These are phyloP conservation scores for Leccinum griseonigrum DNA, from an alignment of 1,284 basidiomycete genomes.

Conservation along the genomic window DNA sequence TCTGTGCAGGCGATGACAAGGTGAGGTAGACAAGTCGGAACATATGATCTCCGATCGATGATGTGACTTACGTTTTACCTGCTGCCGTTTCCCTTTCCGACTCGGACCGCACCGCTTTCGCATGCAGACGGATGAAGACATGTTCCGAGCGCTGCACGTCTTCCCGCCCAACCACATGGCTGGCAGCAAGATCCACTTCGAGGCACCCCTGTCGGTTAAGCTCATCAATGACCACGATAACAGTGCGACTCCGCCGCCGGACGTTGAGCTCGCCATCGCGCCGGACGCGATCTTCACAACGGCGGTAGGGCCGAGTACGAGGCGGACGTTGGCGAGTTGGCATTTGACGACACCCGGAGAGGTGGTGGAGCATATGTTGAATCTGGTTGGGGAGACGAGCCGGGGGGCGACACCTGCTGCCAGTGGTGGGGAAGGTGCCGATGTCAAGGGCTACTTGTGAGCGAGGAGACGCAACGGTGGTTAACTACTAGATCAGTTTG, in stretches of 20 bases:
- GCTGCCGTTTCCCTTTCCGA: neutral
- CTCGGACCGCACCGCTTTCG: neutral
- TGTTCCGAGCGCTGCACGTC: slow-evolving; percentile 86
- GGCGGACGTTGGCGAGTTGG: slow-evolving; percentile 87
- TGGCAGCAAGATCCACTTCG: slow-evolving; percentile 48
- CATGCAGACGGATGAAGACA: slow-evolving; percentile 88
- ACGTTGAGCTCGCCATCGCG: slow-evolving; percentile 62
- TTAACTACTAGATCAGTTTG: neutral
- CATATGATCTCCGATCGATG: neutral
- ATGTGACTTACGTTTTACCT: neutral
- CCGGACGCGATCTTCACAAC: slow-evolving; percentile 83
- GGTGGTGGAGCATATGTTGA: slow-evolving; percentile 69
- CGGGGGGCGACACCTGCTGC: neutral
- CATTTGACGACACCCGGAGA: slow-evolving; percentile 81
- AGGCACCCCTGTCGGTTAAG: slow-evolving; percentile 74
- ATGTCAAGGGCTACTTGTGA: slow-evolving; percentile 23
- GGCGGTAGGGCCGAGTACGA: slow-evolving; percentile 82
- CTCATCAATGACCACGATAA: slow-evolving; percentile 40
- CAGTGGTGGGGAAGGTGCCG: neutral
- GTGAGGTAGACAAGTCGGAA: slow-evolving; percentile 37
- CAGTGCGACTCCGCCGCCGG: slow-evolving; percentile 34
- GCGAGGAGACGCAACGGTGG: neutral
- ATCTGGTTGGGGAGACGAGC: slow-evolving; percentile 39
- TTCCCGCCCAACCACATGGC: slow-evolving; percentile 42
- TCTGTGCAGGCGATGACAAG: slow-evolving; percentile 98